Evolutionary conservation across 345 rosid genomes (phyloP).

Genomic region (Eucalyptus sideroxylon): DNA sequence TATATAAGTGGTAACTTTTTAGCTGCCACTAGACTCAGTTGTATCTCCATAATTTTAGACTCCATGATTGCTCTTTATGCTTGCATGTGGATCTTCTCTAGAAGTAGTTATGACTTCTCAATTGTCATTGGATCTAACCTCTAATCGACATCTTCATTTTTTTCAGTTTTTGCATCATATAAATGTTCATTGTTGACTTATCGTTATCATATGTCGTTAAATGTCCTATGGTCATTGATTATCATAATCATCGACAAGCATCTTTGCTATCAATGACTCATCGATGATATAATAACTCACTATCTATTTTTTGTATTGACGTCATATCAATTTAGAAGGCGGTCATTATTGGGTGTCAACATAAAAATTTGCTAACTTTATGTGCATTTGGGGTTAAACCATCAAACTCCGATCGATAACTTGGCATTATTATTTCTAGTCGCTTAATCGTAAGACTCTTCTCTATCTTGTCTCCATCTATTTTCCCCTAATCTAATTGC

Average conservation of each 20-base stretch:
- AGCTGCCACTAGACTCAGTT: background rate
- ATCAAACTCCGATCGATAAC: background rate
- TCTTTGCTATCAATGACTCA: background rate
- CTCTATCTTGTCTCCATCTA: background rate
- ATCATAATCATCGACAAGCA: background rate
- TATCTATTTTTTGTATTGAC: background rate
- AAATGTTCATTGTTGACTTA: background rate
- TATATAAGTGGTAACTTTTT: background rate
- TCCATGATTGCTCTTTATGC: background rate
- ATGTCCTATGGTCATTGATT: background rate
- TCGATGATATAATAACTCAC: background rate
- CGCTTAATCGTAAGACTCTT: background rate
- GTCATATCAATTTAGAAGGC: background rate
- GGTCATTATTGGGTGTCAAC: background rate
- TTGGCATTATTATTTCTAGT: background rate
- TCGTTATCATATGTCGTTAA: background rate
- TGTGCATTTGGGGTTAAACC: background rate
- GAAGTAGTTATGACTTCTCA: background rate
- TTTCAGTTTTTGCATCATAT: background rate
- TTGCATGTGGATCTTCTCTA: background rate
- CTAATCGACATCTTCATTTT: background rate
- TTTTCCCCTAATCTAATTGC: background rate
- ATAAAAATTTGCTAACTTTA: background rate
- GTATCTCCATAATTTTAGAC: background rate
- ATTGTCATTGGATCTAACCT: background rate